Evolutionary conservation across 2,329 filamentous ascomycete genomes (phyloP), one percentile per base, ranked within the genome.

Genomic region (Trichothecium sympodiale): DNA sequence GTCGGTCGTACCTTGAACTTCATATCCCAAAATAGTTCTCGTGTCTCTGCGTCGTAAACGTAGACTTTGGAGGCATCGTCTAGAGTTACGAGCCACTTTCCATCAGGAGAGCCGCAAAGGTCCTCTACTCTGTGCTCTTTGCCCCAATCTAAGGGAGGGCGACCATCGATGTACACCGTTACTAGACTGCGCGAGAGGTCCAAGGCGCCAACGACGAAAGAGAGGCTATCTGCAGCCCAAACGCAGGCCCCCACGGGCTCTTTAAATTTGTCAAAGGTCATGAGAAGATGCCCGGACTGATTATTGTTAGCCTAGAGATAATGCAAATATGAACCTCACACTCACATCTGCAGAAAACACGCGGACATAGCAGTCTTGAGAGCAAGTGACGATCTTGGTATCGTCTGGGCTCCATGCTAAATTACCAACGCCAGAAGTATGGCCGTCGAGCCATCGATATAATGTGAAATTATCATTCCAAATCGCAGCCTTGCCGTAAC

Each of bases 321-420:
- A 8, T 12, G 13, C 28, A 25, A 12, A 12, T 27, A 15, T 4
- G 4, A 28, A 28, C 16, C 16, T 4, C 18, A 8, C 12, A 59
- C 72, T 60, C 60, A 85, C 82, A 46, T 69, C 62, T 13, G 70
- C 64, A 55, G 87, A 75, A 83, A 84, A 94, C 42, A 94, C 59
- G 26, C 80, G 72, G 1, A 84, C 86, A 42, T 70, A 71, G 31
- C 71, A 74, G 50, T 94, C 84, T 44, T 76, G 71, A 13, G 77
- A 83, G 54, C 89, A 96, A 13, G 82, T 89, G 28, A 96, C 77
- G 25, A 98, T 67, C 60, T 84, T 84, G 1, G 72, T 71, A 58
- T 94, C 85, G 55, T 98, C 86, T 5, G 88, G 91, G 52, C 88
- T 95, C 85, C 91, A 98, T 2, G 84, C 71, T 4, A 94, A 61